Conservation (phyloP, 2,329 filamentous ascomycete species). For the Apiospora kogelbergensis region DNA sequence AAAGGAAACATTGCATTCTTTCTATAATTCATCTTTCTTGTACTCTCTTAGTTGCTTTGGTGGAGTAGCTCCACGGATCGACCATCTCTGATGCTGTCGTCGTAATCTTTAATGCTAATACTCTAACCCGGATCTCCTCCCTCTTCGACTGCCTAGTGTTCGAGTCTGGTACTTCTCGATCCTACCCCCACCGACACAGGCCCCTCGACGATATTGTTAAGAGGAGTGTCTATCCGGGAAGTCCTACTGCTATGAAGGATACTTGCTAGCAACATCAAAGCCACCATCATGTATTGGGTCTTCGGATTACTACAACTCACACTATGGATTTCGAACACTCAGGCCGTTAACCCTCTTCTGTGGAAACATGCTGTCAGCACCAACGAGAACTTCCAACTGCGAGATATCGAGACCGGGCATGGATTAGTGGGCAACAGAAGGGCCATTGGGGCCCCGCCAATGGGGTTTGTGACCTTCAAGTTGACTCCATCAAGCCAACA, state of each 20-base stretch:
- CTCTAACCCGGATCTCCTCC: constrained; percentile 20
- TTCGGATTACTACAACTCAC: constrained; percentile 44
- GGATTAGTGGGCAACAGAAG: neutral
- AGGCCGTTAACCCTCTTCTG: constrained; percentile 41
- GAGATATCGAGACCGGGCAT: constrained; percentile 11
- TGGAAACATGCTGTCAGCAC: neutral
- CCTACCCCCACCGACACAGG: constrained; percentile 16
- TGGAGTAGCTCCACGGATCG: constrained; percentile 16
- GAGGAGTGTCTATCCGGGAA: neutral
- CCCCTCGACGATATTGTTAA: neutral
- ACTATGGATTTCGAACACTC: constrained; percentile 50
- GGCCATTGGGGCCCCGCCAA: constrained; percentile 13
- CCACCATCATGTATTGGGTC: constrained; percentile 24
- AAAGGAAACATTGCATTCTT: constrained; percentile 30
- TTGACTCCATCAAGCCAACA: constrained; percentile 38
- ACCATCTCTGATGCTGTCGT: constrained; percentile 23
- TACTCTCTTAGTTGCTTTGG: constrained; percentile 16
- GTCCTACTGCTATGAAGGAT: neutral
- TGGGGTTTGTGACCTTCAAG: constrained; percentile 38
- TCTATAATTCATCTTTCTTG: constrained; percentile 18
- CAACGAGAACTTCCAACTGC: constrained; percentile 15
- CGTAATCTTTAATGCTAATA: constrained; percentile 31
- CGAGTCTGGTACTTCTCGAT: constrained; percentile 11
- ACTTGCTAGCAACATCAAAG: neutral
- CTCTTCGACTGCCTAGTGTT: constrained; percentile 26